Conservation (phyloP, 2,329 filamentous ascomycete genomes). For the Pyrenophora tritici-repentis region DNA sequence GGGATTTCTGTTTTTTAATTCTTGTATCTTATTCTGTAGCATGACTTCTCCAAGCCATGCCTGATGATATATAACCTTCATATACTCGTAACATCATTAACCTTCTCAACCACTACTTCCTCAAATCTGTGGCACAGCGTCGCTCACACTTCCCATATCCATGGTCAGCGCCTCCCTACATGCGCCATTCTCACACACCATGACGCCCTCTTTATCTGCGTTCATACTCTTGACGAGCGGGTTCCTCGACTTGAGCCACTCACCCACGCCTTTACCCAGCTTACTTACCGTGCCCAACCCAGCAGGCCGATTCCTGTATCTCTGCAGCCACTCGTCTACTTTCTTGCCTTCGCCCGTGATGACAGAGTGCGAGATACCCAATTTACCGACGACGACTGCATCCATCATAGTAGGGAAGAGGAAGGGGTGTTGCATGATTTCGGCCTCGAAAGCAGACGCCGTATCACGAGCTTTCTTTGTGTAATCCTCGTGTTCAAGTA, state of each 20-base stretch:
- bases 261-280: slow-evolving; percentile 39
- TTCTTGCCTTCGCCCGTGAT: slow-evolving; percentile 56
- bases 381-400: slow-evolving; percentile 72
- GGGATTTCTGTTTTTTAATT: too few species aligned
- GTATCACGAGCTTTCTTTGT: slow-evolving; percentile 71
- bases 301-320: slow-evolving; percentile 48
- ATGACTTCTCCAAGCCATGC: too few species aligned
- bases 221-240: slow-evolving; percentile 51
- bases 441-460: slow-evolving; percentile 83
- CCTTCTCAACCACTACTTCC: not conserved
- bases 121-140: slow-evolving; percentile 21
- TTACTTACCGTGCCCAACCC: slow-evolving; percentile 41
- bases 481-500: slow-evolving; percentile 71
- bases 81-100: not conserved
- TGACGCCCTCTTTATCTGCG: slow-evolving; percentile 41
- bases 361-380: slow-evolving; percentile 69
- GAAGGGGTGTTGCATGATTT: slow-evolving; percentile 91
- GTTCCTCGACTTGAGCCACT: slow-evolving; percentile 60
- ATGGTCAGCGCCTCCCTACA: slow-evolving; percentile 52
- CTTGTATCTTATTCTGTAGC: too few species aligned
- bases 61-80: too few species aligned
- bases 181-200: slow-evolving; percentile 47
- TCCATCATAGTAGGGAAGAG: slow-evolving; percentile 82
- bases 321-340: slow-evolving; percentile 49
- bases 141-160: slow-evolving; percentile 37